Percentiles rank a stretch among this genome's conserved stretches.
Conservation (phyloP, 1,284 basidiomycete genomes). For the Fistulina hepatica region DNA sequence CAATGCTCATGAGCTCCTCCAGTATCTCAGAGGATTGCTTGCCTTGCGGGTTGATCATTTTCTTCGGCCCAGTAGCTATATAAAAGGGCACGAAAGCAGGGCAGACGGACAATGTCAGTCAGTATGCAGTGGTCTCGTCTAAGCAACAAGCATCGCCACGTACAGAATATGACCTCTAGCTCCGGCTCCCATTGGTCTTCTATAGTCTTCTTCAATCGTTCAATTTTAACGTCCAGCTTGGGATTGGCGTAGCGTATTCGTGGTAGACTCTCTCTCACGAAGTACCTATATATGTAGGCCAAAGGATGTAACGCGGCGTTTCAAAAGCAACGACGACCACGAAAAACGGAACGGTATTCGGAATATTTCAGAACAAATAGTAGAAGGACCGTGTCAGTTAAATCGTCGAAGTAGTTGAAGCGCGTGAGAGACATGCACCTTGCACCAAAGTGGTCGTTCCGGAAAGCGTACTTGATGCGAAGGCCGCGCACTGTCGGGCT, state of each 20-base stretch:
- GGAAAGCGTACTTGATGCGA: conserved; percentile 44
- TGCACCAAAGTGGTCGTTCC: conserved; percentile 67
- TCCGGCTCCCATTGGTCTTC: conserved; percentile 49
- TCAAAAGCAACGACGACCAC: no score
- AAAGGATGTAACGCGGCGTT: no score
- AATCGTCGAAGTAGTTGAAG: conserved; percentile 1
- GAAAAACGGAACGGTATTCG: no score
- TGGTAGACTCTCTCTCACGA: conserved; percentile 63
- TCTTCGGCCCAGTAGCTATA: no score
- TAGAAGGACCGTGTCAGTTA: background rate
- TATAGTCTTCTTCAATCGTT: conserved; percentile 37
- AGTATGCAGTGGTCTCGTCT: background rate
- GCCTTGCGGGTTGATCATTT: conserved; percentile 41
- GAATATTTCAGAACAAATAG: no score
- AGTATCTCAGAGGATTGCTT: conserved; percentile 60
- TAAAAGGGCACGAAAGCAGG: conserved; percentile 5
- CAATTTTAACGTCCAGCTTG: conserved; percentile 42
- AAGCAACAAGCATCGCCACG: no score
- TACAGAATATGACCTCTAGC: conserved; percentile 49
- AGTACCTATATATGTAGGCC: conserved; percentile 40
- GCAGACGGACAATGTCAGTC: background rate
- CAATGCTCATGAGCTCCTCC: conserved; percentile 55
- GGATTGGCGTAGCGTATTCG: conserved; percentile 68
- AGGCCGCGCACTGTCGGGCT: conserved; percentile 43
- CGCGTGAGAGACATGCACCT: conserved; percentile 30